Base-by-base conservation (phyloP, 305 asterid genomes). In the Euphrasia arctica region DNA sequence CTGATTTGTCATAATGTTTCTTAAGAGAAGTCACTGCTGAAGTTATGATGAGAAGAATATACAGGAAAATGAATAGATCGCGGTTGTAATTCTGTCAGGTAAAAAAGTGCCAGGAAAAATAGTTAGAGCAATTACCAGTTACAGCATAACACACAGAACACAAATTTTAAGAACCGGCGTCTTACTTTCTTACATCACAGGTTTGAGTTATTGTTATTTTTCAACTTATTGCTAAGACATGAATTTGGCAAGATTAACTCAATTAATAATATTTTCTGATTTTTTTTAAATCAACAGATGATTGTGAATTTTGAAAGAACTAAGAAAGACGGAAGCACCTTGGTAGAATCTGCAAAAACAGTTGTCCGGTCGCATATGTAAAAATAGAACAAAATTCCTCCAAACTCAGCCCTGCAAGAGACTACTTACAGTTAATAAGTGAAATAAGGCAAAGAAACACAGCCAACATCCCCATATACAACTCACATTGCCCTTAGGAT, bases 11-110 rank as follows among this genome's bases (percentile, higher is more conserved):
- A 60, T 80, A 74, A 76, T 92, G 98, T 78, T 82, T 92, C 87
- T 92, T 92, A 56, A 92, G 87, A 83, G 98, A 92, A 74, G 97
- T 86, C 96, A 86, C 79, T 60, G 97, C 93, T 55, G 98, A 90
- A 77, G 79, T 83, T 74, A 92, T 84, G 88, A 92, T 76, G 69
- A 92, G 97, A 77, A 92, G 96, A 74, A 78, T 59, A 74, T 79
- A 90, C 75, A 92, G 80, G 73, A 92, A 92, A 66, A 86, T 69
- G 72, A 92, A 92, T 69, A 92, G 95, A 84, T 92, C 98, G 15
- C 98, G 97, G 54, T 80, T 90, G 90, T 92, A 92, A 85, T 73
- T 92, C 98, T 92, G 95, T 77, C 54, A 75, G 65, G 43, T 18
- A 18, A 18, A 18, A 60, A 62, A 32, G 64, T 57, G 12, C 42